A percentile compares a stretch with the other conserved stretches of the same genome.
These are phyloP conservation scores for Centrapalus pauciflorus DNA, from an alignment of 129 eudicot genomes.

Conservation along the genomic window DNA sequence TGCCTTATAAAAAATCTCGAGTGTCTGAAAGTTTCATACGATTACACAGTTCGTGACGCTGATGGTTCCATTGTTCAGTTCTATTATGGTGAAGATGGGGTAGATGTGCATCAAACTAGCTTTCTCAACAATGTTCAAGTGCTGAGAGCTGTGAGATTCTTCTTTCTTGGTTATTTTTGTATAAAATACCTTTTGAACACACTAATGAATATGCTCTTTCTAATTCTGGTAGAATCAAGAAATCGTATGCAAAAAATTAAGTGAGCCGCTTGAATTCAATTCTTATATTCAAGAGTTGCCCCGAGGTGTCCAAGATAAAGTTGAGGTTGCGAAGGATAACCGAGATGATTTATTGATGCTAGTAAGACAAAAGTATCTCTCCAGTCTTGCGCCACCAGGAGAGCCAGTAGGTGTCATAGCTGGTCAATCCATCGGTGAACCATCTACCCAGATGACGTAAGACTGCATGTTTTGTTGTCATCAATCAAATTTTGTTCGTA, in stretches of 20 bases:
- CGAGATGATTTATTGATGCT: slow-evolving; percentile 37
- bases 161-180: neutral
- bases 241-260: slow-evolving; percentile 39
- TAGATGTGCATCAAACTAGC: slow-evolving; percentile 85
- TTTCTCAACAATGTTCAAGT: slow-evolving; percentile 77
- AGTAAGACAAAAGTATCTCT: slow-evolving; percentile 66
- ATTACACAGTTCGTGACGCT: slow-evolving; percentile 92
- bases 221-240: slow-evolving; percentile 45
- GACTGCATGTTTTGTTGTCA: neutral
- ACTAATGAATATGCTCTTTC: slow-evolving; percentile 10
- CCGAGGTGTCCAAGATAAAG: slow-evolving; percentile 43
- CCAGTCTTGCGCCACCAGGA: slow-evolving; percentile 89
- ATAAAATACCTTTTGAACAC: neutral
- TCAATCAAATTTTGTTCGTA: neutral
- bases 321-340: slow-evolving; percentile 18
- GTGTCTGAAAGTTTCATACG: slow-evolving; percentile 76
- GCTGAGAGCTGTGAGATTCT: slow-evolving; percentile 48
- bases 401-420: slow-evolving; percentile 97
- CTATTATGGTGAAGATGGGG: slow-evolving; percentile 93
- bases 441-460: slow-evolving; percentile 99
- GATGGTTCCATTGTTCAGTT: slow-evolving; percentile 96
- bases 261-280: slow-evolving; percentile 46
- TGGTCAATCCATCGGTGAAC: slow-evolving; percentile 95
- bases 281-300: slow-evolving; percentile 55
- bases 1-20: slow-evolving; percentile 89